phyloP scores from a whole-genome alignment of 345 rosid species.

The Schrenkiella parvula region DNA sequence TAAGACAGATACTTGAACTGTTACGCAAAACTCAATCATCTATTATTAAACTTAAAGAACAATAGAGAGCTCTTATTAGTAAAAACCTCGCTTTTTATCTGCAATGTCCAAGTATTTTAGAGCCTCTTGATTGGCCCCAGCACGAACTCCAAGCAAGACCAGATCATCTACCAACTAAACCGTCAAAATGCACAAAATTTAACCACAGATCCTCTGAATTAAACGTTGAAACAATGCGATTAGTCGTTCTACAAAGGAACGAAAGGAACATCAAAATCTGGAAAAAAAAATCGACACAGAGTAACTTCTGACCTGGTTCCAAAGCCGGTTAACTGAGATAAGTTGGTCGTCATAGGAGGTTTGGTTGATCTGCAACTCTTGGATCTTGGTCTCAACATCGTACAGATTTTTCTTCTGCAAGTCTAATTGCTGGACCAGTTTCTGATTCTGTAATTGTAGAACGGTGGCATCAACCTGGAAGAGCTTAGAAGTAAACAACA shows the following conservation, averaged over 20 bases:
- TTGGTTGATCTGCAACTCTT: constrained; percentile 52
- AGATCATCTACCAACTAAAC: constrained; percentile 90
- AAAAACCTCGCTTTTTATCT: constrained; percentile 50
- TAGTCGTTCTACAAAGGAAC: neutral
- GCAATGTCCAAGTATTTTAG: constrained; percentile 43
- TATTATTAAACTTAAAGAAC: neutral
- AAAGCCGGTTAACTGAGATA: constrained; percentile 56
- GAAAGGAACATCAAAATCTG: neutral
- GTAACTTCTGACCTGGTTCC: constrained; percentile 48
- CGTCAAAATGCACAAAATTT: constrained; percentile 6
- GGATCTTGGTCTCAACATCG: constrained; percentile 56
- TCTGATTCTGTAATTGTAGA: constrained; percentile 84
- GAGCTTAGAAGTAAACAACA: neutral
- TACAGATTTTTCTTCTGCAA: constrained; percentile 63
- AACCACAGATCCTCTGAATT: neutral
- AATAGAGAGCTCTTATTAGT: neutral
- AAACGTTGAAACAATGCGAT: neutral
- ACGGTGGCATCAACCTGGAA: constrained; percentile 68
- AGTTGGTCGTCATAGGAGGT: constrained; percentile 60
- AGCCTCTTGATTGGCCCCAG: constrained; percentile 53
- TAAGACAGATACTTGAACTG: neutral
- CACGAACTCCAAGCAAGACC: constrained; percentile 63
- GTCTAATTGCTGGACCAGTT: constrained; percentile 76
- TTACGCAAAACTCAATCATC: neutral
- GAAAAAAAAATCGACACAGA: neutral